Evolutionary conservation across 169 alveolate genomes (phyloP), one percentile per base, ranked within the genome.

Genomic region (Eimeria tenella): DNA sequence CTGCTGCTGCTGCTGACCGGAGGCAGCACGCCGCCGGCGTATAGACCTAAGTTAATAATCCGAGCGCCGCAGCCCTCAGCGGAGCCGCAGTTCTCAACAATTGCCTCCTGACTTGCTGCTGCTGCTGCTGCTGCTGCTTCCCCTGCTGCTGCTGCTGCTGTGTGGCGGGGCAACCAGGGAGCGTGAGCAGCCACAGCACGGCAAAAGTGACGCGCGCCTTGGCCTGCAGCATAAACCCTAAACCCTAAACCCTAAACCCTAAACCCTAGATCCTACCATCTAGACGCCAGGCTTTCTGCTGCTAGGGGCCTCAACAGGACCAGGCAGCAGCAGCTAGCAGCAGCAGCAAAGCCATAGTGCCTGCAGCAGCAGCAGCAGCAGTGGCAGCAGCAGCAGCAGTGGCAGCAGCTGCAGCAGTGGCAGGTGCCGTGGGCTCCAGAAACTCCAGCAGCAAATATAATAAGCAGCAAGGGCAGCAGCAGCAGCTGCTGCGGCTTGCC

Each of bases 131-230:
- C 52, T 79, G 55, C 71, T 79, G 88, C 71, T 50, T 8, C 31
- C 49, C 65, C 86, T 49, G 86, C 52, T 42, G 9, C 86, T 15
- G 49, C 71, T 79, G 88, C 70, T 79, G 88, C 88, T 79, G 88
- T 15, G 10, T 31, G 63, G 25, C 60, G 60, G 10, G 71, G 70
- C 49, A 79, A 52, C 88, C 88, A 79, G 3, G 88, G 88, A 1
- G 88, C 88, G 70, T 79, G 88, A 3, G 88, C 50, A 4, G 88
- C 88, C 4, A 79, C 70, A 55, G 88, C 88, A 4, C 88, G 70
- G 70, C 88, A 79, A 50, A 79, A 79, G 70, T 79, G 88, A 11
- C 88, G 88, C 88, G 21, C 88, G 53, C 88, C 88, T 19, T 79
- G 88, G 13, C 88, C 88, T 79, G 88, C 70, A 23, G 42, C 70